Percentiles rank a stretch among this genome's conserved stretches.
phyloP scores from a whole-genome alignment of 2,329 filamentous ascomycete species.

The Paecilomyces sp. region DNA sequence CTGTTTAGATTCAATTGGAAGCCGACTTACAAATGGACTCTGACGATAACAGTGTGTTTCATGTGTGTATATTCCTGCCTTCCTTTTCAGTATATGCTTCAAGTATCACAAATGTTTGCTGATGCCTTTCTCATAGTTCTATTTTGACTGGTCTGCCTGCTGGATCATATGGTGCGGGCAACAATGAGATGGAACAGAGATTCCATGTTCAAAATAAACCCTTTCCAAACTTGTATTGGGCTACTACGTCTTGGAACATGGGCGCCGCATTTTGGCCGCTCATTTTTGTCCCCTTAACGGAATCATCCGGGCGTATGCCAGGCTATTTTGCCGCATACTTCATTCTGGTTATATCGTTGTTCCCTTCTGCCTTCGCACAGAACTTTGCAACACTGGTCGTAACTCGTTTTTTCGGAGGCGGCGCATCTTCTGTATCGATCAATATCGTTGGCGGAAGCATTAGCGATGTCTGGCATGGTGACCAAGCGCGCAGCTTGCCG shows the following conservation, averaged over 20 bases:
- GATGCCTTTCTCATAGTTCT: conserved; percentile 15
- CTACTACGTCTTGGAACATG: conserved; percentile 30
- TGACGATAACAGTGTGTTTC: not conserved
- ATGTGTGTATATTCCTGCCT: not conserved
- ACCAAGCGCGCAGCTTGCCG: conserved; percentile 32
- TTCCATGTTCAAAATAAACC: conserved; percentile 28
- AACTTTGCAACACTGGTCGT: conserved; percentile 41
- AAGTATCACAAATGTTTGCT: not conserved
- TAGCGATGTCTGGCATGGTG: conserved; percentile 30
- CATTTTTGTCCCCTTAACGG: conserved; percentile 29
- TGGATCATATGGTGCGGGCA: conserved; percentile 32
- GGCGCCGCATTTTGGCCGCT: conserved; percentile 31
- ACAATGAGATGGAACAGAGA: conserved; percentile 19
- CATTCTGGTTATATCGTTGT: conserved; percentile 33
- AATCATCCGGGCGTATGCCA: conserved; percentile 37
- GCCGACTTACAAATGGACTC: not conserved
- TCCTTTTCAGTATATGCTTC: not conserved
- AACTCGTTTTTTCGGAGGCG: conserved; percentile 38
- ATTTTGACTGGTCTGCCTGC: conserved; percentile 36
- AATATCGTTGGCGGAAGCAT: conserved; percentile 33
- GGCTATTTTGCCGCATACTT: conserved; percentile 38
- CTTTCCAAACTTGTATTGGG: conserved; percentile 27
- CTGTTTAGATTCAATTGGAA: not conserved
- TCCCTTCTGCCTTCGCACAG: conserved; percentile 36
- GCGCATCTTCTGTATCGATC: conserved; percentile 36